A percentile compares a stretch with the other conserved stretches of the same genome.
These are phyloP conservation scores for Neofusicoccum cordaticola DNA, from an alignment of 2,329 filamentous ascomycete genomes.

Conservation along the genomic window DNA sequence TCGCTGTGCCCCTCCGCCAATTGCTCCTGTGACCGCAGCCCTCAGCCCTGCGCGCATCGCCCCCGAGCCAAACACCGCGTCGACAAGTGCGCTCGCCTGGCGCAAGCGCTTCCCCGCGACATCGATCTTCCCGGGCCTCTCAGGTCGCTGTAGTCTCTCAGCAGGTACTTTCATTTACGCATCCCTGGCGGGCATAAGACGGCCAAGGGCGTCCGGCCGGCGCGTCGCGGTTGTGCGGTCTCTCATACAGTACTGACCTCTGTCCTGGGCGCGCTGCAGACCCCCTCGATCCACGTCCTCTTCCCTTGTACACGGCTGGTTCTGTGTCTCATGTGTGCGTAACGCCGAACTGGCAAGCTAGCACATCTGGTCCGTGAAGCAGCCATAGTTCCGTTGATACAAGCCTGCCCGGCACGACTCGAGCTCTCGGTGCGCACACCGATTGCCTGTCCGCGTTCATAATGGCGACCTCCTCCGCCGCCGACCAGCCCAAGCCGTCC, in stretches of 20 bases:
- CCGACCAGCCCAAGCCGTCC: not conserved
- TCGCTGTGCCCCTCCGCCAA: conserved; percentile 8
- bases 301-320: conserved; percentile 14
- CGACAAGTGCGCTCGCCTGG: not conserved
- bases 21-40: not conserved
- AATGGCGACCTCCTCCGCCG: not conserved
- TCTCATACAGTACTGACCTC: not conserved
- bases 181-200: conserved; percentile 7
- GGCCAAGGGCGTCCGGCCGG: not conserved
- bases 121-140: not conserved
- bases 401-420: conserved; percentile 1
- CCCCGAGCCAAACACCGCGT: no score
- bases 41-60: not conserved
- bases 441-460: not conserved
- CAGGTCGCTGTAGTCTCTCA: not conserved
- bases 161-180: conserved; percentile 13
- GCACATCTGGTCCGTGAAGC: conserved; percentile 7
- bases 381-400: conserved; percentile 10
- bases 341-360: conserved; percentile 3
- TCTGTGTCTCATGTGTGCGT: conserved; percentile 14
- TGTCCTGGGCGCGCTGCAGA: conserved; percentile 1
- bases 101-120: conserved; percentile 2
- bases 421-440: not conserved
- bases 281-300: conserved; percentile 1
- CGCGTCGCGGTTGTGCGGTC: not conserved